phyloP scores from a whole-genome alignment of 257 asterid genomes.

The Nicotiana tomentosiformis region DNA sequence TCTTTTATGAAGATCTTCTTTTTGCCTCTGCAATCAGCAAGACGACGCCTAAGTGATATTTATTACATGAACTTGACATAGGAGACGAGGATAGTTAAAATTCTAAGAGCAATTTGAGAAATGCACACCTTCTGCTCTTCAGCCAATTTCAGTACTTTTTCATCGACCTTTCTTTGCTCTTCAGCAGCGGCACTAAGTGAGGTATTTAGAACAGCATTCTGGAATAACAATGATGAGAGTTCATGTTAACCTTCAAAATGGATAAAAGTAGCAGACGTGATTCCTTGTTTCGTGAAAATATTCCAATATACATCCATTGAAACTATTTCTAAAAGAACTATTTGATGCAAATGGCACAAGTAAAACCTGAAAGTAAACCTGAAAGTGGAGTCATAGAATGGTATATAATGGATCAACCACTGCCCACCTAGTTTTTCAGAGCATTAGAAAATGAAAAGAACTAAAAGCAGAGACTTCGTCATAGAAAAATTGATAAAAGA shows the following conservation, averaged over 20 bases:
- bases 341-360: not conserved
- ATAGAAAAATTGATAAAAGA: not conserved
- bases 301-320: not conserved
- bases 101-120: slow-evolving; percentile 8
- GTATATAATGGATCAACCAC: not conserved
- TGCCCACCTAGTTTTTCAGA: not conserved
- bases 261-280: not conserved
- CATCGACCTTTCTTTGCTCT: slow-evolving; percentile 63
- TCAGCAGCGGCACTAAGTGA: slow-evolving; percentile 47
- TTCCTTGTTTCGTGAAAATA: not conserved
- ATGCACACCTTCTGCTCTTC: slow-evolving; percentile 78
- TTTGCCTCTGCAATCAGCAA: slow-evolving; percentile 63
- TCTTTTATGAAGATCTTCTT: slow-evolving; percentile 51
- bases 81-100: slow-evolving; percentile 9
- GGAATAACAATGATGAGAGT: slow-evolving; percentile 14
- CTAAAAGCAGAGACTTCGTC: not conserved
- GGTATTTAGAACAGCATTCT: slow-evolving; percentile 70
- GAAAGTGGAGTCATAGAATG: not conserved
- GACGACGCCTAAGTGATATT: slow-evolving; percentile 10
- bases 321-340: not conserved
- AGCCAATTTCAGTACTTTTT: slow-evolving; percentile 61
- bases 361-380: not conserved
- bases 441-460: not conserved
- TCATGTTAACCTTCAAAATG: slow-evolving; percentile 4
- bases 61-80: slow-evolving; percentile 12